Conservation (phyloP, 2,329 filamentous ascomycete species). For the Cercospora zeae-maydis region DNA sequence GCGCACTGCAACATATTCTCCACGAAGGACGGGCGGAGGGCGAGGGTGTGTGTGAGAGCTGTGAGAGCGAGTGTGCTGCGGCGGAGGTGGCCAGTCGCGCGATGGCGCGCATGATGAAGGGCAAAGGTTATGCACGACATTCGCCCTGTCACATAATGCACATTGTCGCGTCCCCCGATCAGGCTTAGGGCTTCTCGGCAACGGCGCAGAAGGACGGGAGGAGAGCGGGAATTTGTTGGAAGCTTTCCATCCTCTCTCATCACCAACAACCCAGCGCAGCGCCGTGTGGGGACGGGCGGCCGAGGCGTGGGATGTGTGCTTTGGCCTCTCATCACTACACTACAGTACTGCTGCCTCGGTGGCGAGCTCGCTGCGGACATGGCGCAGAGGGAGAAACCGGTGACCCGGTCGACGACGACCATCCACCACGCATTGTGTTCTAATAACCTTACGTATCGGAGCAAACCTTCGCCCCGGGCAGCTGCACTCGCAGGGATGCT, state of each 20-base stretch:
- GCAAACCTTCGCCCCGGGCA: neutral
- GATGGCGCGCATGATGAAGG: neutral
- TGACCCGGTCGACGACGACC: neutral
- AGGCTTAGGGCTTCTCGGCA: neutral
- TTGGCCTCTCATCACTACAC: neutral
- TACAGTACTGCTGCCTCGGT: neutral
- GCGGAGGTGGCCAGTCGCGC: neutral
- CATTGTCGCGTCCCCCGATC: neutral
- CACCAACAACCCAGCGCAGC: neutral
- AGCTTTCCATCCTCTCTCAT: neutral
- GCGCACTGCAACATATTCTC: no score
- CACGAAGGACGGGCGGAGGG: neutral
- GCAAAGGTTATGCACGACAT: neutral
- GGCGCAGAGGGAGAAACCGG: neutral
- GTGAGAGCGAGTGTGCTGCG: neutral
- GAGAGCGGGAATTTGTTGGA: neutral
- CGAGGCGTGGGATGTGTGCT: neutral
- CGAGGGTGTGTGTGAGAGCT: neutral
- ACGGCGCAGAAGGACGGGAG: neutral
- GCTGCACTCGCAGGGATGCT: neutral
- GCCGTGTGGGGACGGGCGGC: neutral
- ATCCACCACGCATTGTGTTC: neutral
- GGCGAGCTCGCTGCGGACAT: neutral
- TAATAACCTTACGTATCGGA: no score
- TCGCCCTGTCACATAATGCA: neutral